A percentile compares a stretch with the other conserved stretches of the same genome.
phyloP scores from a whole-genome alignment of 306 rosid species.

The Vigna hirtella region DNA sequence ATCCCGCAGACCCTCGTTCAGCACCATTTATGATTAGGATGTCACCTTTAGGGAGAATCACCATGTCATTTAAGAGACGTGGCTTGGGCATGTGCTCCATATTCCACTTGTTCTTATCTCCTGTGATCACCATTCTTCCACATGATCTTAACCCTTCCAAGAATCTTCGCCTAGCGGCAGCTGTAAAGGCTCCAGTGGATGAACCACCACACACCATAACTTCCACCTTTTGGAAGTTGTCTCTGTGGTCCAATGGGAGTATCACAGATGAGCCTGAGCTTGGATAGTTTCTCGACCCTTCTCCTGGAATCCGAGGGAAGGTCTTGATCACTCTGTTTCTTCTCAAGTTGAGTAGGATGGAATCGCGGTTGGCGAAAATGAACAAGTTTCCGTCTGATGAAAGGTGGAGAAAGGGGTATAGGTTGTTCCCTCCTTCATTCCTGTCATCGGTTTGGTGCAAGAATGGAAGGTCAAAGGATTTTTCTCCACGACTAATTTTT shows the following conservation, averaged over 20 bases:
- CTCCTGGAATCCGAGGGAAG: constrained; percentile 76
- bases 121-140: constrained; percentile 87
- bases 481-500: constrained; percentile 47
- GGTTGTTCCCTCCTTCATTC: constrained; percentile 58
- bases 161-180: constrained; percentile 54
- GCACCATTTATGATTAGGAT: constrained; percentile 85
- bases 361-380: constrained; percentile 76
- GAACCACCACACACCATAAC: constrained; percentile 91
- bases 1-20: constrained; percentile 65
- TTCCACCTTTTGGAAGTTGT: constrained; percentile 60
- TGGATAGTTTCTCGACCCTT: constrained; percentile 77
- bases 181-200: constrained; percentile 62
- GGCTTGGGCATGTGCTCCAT: constrained; percentile 87
- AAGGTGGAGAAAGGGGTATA: constrained; percentile 85
- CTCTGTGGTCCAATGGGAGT: constrained; percentile 72
- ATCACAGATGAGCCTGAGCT: constrained; percentile 81
- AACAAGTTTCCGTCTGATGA: constrained; percentile 79
- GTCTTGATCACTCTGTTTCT: constrained; percentile 63
- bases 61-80: constrained; percentile 77
- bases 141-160: constrained; percentile 67
- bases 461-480: constrained; percentile 64
- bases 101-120: constrained; percentile 61
- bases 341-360: constrained; percentile 64
- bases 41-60: constrained; percentile 73
- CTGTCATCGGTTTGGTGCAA: constrained; percentile 59